These are phyloP conservation scores for Coccomyxa sp. DNA, from an alignment of 139 green algal genomes.

Conservation along the genomic window DNA sequence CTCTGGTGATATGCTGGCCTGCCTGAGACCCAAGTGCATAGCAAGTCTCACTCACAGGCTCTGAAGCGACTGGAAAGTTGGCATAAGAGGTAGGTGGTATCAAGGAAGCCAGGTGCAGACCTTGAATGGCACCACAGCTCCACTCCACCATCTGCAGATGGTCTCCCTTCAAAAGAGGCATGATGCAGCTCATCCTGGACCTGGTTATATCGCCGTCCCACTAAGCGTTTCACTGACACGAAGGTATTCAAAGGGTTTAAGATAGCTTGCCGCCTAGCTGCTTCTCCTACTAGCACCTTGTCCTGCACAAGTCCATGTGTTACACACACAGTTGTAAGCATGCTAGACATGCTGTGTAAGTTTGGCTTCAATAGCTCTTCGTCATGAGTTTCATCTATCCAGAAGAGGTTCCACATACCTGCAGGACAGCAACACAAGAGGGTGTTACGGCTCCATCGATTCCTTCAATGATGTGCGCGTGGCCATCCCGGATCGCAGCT, in stretches of 20 bases:
- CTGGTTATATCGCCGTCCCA: constrained; percentile 29
- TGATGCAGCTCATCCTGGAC: neutral
- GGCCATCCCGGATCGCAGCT: constrained; percentile 18
- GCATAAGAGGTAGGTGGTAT: no score
- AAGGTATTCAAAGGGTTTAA: constrained; percentile 50
- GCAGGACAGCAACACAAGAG: constrained; percentile 36
- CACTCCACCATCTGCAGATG: neutral
- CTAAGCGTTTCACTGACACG: constrained; percentile 68
- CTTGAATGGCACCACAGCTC: neutral
- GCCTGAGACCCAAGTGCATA: constrained; percentile 2
- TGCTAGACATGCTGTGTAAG: no score
- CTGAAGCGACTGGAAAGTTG: no score
- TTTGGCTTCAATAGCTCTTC: neutral
- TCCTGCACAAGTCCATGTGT: constrained; percentile 7
- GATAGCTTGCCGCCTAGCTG: constrained; percentile 21
- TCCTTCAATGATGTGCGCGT: constrained; percentile 20
- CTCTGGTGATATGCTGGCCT: constrained; percentile 11
- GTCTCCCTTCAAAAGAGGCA: neutral
- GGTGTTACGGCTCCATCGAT: constrained; percentile 24
- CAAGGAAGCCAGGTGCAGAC: neutral
- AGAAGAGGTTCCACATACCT: constrained; percentile 9
- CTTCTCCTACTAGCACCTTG: constrained; percentile 39
- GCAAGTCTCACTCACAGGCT: constrained; percentile 28
- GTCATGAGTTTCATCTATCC: neutral
- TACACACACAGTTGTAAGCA: no score